phyloP scores from a whole-genome alignment of 2,329 filamentous ascomycete species.

The Diaporthe capsici region DNA sequence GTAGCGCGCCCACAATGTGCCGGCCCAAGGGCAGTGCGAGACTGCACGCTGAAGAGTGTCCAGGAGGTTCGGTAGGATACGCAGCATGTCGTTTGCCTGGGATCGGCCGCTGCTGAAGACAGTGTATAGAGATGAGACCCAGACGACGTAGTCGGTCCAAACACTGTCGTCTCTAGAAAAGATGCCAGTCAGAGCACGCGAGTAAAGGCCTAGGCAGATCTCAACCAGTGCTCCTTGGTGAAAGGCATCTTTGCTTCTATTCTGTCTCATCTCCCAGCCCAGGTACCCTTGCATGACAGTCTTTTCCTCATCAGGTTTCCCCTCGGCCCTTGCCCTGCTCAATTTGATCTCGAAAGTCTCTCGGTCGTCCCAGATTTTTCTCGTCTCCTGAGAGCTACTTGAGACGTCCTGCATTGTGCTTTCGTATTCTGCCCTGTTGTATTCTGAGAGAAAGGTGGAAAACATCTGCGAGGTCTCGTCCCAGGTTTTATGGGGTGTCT shows the following conservation, averaged over 20 bases:
- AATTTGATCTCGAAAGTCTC: conserved; percentile 79
- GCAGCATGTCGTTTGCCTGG: conserved; percentile 54
- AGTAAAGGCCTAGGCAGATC: conserved; percentile 78
- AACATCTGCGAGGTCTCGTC: conserved; percentile 81
- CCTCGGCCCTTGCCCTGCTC: conserved; percentile 68
- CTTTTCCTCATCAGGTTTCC: conserved; percentile 69
- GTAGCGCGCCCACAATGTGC: conserved; percentile 90
- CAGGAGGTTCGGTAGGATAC: conserved; percentile 66
- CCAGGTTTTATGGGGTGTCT: conserved; percentile 81
- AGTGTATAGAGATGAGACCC: conserved; percentile 69
- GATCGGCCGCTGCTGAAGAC: conserved; percentile 53
- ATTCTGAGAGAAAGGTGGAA: conserved; percentile 80
- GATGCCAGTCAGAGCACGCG: conserved; percentile 78
- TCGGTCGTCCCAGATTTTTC: conserved; percentile 73
- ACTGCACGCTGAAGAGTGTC: conserved; percentile 86
- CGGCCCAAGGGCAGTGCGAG: conserved; percentile 93
- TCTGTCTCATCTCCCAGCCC: conserved; percentile 83
- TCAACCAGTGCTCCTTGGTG: conserved; percentile 60
- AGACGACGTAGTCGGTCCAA: conserved; percentile 89
- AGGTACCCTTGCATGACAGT: conserved; percentile 77
- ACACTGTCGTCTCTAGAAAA: conserved; percentile 81
- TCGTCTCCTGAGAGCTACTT: conserved; percentile 73
- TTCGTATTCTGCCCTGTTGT: conserved; percentile 80
- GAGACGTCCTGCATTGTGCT: conserved; percentile 79
- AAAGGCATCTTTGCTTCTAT: conserved; percentile 65